Evolutionary conservation across 2,329 filamentous ascomycete genomes (phyloP).

Genomic region (Aspergillus alliaceus): DNA sequence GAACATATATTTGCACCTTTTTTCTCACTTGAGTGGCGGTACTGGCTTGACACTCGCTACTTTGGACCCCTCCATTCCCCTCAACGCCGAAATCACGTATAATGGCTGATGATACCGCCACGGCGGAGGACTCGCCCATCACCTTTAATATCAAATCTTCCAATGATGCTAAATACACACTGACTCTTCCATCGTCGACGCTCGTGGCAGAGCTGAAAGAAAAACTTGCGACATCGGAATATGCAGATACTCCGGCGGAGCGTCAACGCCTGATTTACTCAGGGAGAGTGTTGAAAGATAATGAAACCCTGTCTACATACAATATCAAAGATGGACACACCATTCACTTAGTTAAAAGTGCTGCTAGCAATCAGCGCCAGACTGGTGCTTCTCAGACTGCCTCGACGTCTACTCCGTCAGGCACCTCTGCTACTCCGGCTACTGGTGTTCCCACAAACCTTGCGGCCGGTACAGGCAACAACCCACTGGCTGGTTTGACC

Average conservation of each 20-base stretch:
- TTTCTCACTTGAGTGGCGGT: constrained; percentile 9
- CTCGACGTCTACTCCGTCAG: constrained; percentile 35
- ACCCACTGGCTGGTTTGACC: constrained; percentile 85
- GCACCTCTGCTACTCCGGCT: constrained; percentile 31
- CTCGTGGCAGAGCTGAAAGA: constrained; percentile 84
- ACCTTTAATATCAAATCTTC: constrained; percentile 98
- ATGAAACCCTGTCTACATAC: constrained; percentile 78
- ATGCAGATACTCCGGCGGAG: constrained; percentile 82
- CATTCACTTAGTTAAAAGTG: constrained; percentile 94
- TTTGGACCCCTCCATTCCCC: constrained; percentile 8
- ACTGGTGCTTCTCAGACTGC: constrained; percentile 53
- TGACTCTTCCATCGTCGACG: constrained; percentile 76
- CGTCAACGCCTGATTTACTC: constrained; percentile 97
- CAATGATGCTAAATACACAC: constrained; percentile 77
- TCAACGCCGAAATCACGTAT: constrained; percentile 14
- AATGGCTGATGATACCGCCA: constrained; percentile 43
- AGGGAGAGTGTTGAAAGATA: constrained; percentile 92
- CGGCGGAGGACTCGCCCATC: constrained; percentile 69
- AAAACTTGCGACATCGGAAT: constrained; percentile 78
- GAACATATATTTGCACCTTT: background rate
- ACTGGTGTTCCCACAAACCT: constrained; percentile 51
- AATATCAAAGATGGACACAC: constrained; percentile 97
- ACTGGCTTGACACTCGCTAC: constrained; percentile 4
- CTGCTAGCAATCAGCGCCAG: constrained; percentile 75
- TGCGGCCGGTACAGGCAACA: constrained; percentile 65